These are phyloP conservation scores for Penicillium goetzii DNA, from an alignment of 495 filamentous ascomycete genomes.

Conservation along the genomic window DNA sequence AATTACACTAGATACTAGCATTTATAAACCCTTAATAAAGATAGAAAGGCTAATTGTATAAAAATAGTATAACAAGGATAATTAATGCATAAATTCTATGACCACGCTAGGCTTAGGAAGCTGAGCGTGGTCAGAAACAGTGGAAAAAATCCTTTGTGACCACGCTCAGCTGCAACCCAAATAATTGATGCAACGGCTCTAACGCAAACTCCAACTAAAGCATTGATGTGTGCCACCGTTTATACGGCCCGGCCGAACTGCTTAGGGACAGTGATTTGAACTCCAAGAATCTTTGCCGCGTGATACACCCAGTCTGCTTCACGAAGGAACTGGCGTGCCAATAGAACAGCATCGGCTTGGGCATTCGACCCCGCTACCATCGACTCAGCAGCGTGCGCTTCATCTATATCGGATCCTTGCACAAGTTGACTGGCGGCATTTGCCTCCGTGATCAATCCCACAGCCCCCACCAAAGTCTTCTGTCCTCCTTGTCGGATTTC, in stretches of 20 bases:
- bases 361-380: not conserved
- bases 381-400: not conserved
- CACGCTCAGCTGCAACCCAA: too few species aligned
- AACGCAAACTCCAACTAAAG: too few species aligned
- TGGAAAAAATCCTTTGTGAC: too few species aligned
- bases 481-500: not conserved
- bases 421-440: not conserved
- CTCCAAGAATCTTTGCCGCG: not conserved
- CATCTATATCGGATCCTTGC: not conserved
- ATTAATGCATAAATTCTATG: too few species aligned
- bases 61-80: too few species aligned
- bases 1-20: too few species aligned
- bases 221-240: not conserved
- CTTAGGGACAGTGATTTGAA: not conserved
- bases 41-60: too few species aligned
- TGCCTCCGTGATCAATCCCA: not conserved
- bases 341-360: not conserved
- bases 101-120: too few species aligned
- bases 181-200: too few species aligned
- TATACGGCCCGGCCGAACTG: not conserved
- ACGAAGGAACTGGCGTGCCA: not conserved
- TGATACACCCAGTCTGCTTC: not conserved
- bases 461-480: not conserved
- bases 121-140: too few species aligned
- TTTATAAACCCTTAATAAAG: too few species aligned